phyloP scores from a whole-genome alignment of 2,329 filamentous ascomycete genomes.

The Ascochyta fabae region DNA sequence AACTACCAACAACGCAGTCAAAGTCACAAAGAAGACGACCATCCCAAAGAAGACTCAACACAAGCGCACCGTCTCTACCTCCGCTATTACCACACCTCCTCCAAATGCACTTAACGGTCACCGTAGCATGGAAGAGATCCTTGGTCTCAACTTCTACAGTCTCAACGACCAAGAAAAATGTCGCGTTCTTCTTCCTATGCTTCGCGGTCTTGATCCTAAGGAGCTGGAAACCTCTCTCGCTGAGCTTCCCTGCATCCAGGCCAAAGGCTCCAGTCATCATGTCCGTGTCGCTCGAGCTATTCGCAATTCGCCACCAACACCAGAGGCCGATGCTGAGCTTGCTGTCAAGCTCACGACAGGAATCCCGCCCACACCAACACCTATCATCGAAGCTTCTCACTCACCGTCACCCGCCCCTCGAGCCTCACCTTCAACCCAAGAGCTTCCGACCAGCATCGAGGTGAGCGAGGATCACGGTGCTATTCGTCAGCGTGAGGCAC shows the following conservation, averaged over 20 bases:
- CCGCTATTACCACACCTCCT: background rate
- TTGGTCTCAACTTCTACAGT: slow-evolving; percentile 14
- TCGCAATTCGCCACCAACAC: background rate
- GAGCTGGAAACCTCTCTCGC: background rate
- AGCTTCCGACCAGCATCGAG: background rate
- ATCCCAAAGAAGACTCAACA: slow-evolving; percentile 1
- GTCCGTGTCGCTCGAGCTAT: background rate
- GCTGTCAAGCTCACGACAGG: background rate
- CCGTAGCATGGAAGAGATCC: slow-evolving; percentile 17
- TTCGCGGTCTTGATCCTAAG: slow-evolving; percentile 25
- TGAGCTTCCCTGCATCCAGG: background rate
- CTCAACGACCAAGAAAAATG: slow-evolving; percentile 25
- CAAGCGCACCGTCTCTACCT: background rate
- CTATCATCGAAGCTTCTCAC: background rate
- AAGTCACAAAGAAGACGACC: slow-evolving; percentile 7
- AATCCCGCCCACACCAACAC: background rate
- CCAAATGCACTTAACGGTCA: background rate
- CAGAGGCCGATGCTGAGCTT: background rate
- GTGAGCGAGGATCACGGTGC: slow-evolving; percentile 5
- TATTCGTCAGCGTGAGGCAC: slow-evolving; percentile 26
- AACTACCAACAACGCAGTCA: background rate
- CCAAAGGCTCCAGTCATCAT: slow-evolving; percentile 6
- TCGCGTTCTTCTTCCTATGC: slow-evolving; percentile 25
- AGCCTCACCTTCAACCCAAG: background rate
- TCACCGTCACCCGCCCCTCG: background rate